phyloP scores from a whole-genome alignment of 768 basidiomycete genomes.

The Psilocybe sp. region DNA sequence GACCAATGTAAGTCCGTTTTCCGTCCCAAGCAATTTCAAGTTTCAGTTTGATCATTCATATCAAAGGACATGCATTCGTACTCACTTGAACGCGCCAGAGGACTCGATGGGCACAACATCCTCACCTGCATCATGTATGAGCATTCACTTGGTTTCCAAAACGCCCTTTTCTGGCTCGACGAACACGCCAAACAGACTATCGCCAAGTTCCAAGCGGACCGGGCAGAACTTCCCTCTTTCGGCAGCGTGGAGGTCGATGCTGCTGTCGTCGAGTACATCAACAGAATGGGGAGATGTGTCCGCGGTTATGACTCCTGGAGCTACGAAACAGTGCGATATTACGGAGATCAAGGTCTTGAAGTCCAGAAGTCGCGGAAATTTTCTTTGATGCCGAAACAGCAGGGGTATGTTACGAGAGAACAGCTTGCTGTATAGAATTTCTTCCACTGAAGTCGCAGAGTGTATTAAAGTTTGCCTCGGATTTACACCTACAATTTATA shows the following conservation, averaged over 20 bases:
- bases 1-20: constrained; percentile 24
- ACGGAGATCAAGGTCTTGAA: constrained; percentile 24
- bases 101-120: constrained; percentile 38
- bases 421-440: constrained; percentile 6
- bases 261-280: constrained; percentile 30
- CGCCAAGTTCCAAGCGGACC: constrained; percentile 33
- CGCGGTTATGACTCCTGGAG: constrained; percentile 50
- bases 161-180: constrained; percentile 37
- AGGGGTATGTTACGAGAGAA: constrained; percentile 15
- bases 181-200: constrained; percentile 32
- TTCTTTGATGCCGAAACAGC: constrained; percentile 8
- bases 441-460: too few species aligned
- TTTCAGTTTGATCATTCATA: background rate
- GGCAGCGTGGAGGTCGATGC: constrained; percentile 35
- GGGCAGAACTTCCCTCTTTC: constrained; percentile 34
- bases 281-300: constrained; percentile 50
- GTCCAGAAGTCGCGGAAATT: constrained; percentile 15
- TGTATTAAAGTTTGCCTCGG: too few species aligned
- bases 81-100: constrained; percentile 27
- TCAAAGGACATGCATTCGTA: constrained; percentile 26
- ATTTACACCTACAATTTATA: too few species aligned
- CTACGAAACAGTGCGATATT: constrained; percentile 45
- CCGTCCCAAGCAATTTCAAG: background rate
- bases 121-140: constrained; percentile 56
- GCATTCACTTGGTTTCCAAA: constrained; percentile 32